phyloP scores from a whole-genome alignment of 176 grass and related monocot species.

The Puccinellia tenuiflora region DNA sequence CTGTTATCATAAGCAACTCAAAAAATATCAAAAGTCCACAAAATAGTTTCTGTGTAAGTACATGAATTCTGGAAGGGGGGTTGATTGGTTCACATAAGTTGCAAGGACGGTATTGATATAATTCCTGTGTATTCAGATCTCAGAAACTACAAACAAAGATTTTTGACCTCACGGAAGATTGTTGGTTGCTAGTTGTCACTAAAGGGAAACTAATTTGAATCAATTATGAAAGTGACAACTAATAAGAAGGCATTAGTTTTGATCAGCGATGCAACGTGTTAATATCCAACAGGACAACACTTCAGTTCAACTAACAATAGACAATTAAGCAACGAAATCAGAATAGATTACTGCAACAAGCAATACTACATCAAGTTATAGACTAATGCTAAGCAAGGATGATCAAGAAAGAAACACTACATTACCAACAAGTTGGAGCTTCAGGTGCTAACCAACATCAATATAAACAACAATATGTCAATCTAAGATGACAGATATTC shows the following conservation, averaged over 20 bases:
- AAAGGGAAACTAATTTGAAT: not conserved
- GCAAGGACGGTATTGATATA: not conserved
- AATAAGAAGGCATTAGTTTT: not conserved
- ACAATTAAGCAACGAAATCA: slow-evolving; percentile 7
- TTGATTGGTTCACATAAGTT: not conserved
- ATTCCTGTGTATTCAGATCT: not conserved
- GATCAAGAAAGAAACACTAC: slow-evolving; percentile 1
- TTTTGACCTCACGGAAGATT: not conserved
- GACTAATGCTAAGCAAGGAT: not conserved
- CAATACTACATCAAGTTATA: not conserved
- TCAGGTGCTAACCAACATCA: not conserved
- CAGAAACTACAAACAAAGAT: not conserved
- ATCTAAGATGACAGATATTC: not conserved
- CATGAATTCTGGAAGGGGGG: not conserved
- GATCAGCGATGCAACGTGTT: not conserved
- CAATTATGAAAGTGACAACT: not conserved
- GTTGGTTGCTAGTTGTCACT: not conserved
- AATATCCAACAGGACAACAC: slow-evolving; percentile 27
- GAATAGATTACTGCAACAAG: not conserved
- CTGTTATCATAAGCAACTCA: not conserved
- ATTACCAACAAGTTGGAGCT: not conserved
- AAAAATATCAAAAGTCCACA: not conserved
- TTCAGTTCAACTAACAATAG: not conserved
- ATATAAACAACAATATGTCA: not conserved
- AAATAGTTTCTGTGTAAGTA: not conserved